Conservation (phyloP, 306 rosid genomes). For the Quercus alba region DNA sequence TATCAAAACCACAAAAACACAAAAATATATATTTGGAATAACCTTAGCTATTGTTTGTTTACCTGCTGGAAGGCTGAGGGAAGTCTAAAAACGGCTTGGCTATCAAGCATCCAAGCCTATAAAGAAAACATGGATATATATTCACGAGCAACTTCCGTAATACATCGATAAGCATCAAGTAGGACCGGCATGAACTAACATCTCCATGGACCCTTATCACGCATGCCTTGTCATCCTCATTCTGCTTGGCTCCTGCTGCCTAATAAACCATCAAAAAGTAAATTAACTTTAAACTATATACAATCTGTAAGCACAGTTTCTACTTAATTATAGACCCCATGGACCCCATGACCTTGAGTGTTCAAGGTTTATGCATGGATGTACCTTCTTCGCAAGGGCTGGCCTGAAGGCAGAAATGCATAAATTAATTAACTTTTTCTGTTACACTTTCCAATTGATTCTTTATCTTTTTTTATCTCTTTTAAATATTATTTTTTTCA, state of each 20-base stretch:
- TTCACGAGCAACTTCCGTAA: slow-evolving; percentile 10
- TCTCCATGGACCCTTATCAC: slow-evolving; percentile 24
- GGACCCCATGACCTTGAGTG: too few species aligned
- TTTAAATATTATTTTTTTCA: too few species aligned
- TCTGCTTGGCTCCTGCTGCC: slow-evolving; percentile 41
- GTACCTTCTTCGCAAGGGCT: slow-evolving; percentile 44
- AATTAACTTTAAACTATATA: not conserved
- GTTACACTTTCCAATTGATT: too few species aligned
- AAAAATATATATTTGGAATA: too few species aligned
- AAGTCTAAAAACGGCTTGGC: too few species aligned
- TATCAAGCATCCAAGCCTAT: slow-evolving; percentile 2
- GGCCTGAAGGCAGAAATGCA: slow-evolving; percentile 40
- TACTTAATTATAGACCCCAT: too few species aligned
- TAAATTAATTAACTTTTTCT: too few species aligned
- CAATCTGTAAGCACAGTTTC: too few species aligned
- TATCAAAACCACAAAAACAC: too few species aligned
- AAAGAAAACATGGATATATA: slow-evolving; percentile 15
- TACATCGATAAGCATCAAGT: slow-evolving; percentile 21
- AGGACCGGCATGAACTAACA: slow-evolving; percentile 19
- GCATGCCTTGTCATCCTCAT: slow-evolving; percentile 16
- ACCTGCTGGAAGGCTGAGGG: too few species aligned
- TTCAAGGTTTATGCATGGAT: not conserved
- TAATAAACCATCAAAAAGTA: slow-evolving; percentile 23
- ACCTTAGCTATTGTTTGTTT: too few species aligned
- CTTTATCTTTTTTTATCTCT: too few species aligned